phyloP scores from a whole-genome alignment of 768 basidiomycete species.

The Amylocystis lapponica region DNA sequence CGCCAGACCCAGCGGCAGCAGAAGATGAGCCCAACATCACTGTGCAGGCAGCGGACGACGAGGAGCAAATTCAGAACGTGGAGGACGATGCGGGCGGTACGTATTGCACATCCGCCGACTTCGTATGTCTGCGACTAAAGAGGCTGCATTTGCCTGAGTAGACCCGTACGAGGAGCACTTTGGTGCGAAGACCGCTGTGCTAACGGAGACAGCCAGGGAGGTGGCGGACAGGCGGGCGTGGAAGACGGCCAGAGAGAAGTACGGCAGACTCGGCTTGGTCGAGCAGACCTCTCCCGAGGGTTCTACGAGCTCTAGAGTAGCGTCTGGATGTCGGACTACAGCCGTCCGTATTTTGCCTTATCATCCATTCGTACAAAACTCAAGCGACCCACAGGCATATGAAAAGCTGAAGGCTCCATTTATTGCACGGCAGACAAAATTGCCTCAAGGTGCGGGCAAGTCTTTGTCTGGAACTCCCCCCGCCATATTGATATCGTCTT shows the following conservation, averaged over 20 bases:
- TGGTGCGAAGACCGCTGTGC: constrained; percentile 47
- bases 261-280: constrained; percentile 54
- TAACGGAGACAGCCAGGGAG: constrained; percentile 44
- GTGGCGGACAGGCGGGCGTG: constrained; percentile 54
- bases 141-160: constrained; percentile 11
- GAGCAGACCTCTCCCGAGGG: constrained; percentile 45
- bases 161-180: constrained; percentile 74
- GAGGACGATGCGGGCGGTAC: constrained; percentile 11
- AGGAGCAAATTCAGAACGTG: constrained; percentile 16
- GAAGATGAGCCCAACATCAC: constrained; percentile 14
- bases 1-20: constrained; percentile 4
- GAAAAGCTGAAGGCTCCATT: constrained; percentile 55
- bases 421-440: constrained; percentile 44
- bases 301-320: not conserved
- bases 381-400: constrained; percentile 37
- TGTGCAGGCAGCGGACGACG: constrained; percentile 13
- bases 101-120: not conserved
- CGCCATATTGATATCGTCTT: not conserved
- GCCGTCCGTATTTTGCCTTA: not conserved
- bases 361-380: too few relatives aligned
- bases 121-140: not conserved
- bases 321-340: too few relatives aligned
- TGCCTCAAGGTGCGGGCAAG: constrained; percentile 40
- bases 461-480: too few relatives aligned
- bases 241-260: constrained; percentile 41